These are phyloP conservation scores for Quercus dentata DNA, from an alignment of 306 rosid genomes.

Conservation along the genomic window DNA sequence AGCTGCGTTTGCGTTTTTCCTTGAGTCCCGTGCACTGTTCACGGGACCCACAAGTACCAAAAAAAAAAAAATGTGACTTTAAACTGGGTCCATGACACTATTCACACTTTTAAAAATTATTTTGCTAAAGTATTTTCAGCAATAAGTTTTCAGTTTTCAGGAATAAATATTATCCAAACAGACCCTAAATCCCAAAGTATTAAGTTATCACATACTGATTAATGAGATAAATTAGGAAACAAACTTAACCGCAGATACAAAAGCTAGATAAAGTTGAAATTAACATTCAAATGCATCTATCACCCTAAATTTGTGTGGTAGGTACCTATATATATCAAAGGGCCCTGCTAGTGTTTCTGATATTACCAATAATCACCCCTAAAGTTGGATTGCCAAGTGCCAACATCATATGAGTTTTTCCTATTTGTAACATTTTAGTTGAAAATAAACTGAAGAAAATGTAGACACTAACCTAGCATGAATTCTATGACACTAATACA, in stretches of 20 bases:
- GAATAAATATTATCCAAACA: no score
- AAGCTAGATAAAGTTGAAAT: not conserved
- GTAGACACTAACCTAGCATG: not conserved
- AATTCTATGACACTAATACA: not conserved
- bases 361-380: not conserved
- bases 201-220: no score
- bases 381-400: not conserved
- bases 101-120: no score
- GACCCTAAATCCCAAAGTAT: no score
- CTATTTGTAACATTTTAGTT: not conserved
- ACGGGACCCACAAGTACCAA: no score
- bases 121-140: rapidly evolving
- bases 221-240: not conserved
- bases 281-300: not conserved
- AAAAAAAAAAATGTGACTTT: no score
- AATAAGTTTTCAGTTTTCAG: no score
- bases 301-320: not conserved
- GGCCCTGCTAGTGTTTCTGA: not conserved
- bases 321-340: not conserved
- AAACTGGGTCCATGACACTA: no score
- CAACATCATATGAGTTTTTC: not conserved
- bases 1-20: no score
- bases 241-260: not conserved
- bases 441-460: not conserved
- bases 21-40: no score